Evolutionary conservation across 1,284 basidiomycete genomes (phyloP).

Genomic region (Ustilago nuda): DNA sequence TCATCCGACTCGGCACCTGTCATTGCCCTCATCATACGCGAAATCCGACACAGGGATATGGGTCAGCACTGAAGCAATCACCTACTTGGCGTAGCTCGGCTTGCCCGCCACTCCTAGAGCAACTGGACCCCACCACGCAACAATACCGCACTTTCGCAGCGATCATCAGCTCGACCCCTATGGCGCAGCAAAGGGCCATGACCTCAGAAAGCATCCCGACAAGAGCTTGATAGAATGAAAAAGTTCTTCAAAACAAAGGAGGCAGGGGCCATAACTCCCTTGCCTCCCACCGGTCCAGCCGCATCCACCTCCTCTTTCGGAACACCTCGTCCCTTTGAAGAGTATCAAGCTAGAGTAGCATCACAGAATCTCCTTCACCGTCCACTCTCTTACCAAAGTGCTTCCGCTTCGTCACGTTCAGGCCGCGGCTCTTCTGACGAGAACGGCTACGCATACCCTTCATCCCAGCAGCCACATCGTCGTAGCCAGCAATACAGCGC

Average conservation of each 20-base stretch:
- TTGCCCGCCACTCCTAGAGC: not conserved
- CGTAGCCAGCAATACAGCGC: constrained; percentile 22
- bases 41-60: not conserved
- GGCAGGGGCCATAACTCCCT: constrained; percentile 48
- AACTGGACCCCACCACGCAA: no score
- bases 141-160: no score
- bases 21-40: not conserved
- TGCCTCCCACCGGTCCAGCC: constrained; percentile 38
- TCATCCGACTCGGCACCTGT: not conserved
- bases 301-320: constrained; percentile 30
- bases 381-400: constrained; percentile 28
- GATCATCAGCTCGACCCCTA: not conserved
- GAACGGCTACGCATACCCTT: constrained; percentile 13
- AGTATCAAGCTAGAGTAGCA: constrained; percentile 40
- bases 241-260: constrained; percentile 48
- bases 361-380: constrained; percentile 20
- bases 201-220: not conserved
- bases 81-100: not conserved
- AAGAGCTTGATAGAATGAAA: constrained; percentile 32
- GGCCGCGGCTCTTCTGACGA: constrained; percentile 23
- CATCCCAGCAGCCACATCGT: constrained; percentile 20
- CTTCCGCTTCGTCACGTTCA: constrained; percentile 20
- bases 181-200: constrained; percentile 16
- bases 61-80: not conserved
- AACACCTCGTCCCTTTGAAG: constrained; percentile 36